phyloP scores from a whole-genome alignment of 176 grass and related monocot species.

The Ampelocalamus luodianensis region DNA sequence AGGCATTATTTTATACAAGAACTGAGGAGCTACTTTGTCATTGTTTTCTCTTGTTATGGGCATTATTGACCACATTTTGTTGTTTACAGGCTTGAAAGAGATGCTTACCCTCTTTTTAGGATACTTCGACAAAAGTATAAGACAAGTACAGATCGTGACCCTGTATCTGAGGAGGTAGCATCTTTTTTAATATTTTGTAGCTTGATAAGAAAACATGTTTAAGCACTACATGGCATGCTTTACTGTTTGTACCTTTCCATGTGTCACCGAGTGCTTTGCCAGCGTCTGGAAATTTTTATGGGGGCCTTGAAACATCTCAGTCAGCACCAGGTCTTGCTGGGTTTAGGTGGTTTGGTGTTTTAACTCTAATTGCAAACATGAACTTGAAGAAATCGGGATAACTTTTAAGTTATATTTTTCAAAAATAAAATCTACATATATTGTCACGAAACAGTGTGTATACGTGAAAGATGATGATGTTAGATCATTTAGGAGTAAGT shows the following conservation, averaged over 20 bases:
- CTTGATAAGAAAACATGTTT: conserved; percentile 5
- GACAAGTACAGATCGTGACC: conserved; percentile 81
- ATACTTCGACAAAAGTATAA: conserved; percentile 88
- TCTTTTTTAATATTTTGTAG: conserved; percentile 21
- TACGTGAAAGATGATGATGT: background rate
- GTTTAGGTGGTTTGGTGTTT: background rate
- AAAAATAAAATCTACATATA: background rate
- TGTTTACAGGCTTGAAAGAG: conserved; percentile 88
- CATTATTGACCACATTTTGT: conserved; percentile 32
- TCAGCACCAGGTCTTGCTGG: background rate
- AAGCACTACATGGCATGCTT: background rate
- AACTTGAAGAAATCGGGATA: conserved; percentile 13
- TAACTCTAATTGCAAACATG: background rate
- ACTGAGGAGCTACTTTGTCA: conserved; percentile 29
- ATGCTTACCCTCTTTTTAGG: conserved; percentile 90
- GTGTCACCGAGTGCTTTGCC: background rate
- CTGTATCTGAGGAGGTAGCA: conserved; percentile 88
- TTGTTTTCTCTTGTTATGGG: conserved; percentile 36
- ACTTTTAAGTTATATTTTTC: background rate
- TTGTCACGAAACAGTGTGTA: conserved; percentile 30
- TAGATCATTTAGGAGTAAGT: conserved; percentile 28
- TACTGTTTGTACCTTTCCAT: background rate
- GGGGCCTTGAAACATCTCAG: background rate
- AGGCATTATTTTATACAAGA: conserved; percentile 9
- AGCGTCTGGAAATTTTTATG: background rate